phyloP scores from a whole-genome alignment of 2,329 filamentous ascomycete genomes.

The Paecilomyces niveus region DNA sequence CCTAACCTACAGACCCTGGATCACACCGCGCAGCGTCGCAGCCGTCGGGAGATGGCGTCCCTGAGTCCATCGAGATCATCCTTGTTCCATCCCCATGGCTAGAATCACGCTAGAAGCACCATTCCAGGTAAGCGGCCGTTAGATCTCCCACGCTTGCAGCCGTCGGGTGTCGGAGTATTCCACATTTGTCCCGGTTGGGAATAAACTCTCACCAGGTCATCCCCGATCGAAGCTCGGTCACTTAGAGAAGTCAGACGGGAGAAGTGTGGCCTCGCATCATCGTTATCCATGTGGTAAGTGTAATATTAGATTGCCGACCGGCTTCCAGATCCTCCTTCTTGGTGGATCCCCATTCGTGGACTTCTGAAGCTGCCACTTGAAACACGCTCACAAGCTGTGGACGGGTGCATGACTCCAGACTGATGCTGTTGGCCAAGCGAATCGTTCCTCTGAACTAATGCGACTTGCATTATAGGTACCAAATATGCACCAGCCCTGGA shows the following conservation, averaged over 20 bases:
- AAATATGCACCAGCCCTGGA: background rate
- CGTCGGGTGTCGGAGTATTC: background rate
- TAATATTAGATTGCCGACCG: background rate
- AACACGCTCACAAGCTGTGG: background rate
- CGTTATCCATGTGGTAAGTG: background rate
- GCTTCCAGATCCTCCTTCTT: background rate
- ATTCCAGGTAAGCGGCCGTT: background rate
- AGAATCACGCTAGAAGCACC: slow-evolving; percentile 18
- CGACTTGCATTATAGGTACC: background rate
- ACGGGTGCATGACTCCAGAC: background rate
- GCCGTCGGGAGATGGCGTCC: background rate
- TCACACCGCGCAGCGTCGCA: background rate
- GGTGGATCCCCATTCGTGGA: background rate
- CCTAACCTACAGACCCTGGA: background rate
- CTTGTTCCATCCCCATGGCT: slow-evolving; percentile 12
- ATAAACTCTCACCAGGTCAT: background rate
- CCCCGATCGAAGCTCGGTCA: background rate
- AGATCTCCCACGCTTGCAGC: background rate
- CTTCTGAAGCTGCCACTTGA: background rate
- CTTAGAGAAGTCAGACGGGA: background rate
- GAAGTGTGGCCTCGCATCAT: background rate
- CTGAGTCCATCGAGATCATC: background rate
- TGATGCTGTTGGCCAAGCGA: background rate
- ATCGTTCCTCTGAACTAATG: background rate
- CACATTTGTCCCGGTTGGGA: background rate